Evolutionary conservation across 2,329 filamentous ascomycete genomes (phyloP), one percentile per base, ranked within the genome.

Genomic region (Exophiala spinifera): DNA sequence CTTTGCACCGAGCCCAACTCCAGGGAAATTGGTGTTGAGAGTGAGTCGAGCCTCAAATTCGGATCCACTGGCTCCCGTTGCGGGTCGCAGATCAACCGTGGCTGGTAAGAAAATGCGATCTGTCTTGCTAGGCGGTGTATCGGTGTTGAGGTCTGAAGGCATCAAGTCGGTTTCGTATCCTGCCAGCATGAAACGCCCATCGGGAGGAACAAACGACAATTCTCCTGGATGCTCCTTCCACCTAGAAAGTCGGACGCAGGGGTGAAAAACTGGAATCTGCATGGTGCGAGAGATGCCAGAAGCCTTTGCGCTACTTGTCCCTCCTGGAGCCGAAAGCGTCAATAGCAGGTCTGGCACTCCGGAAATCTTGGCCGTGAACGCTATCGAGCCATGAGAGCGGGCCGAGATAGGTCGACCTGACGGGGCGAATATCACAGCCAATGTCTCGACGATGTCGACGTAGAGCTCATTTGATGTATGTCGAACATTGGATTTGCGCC

Each of bases 391-490:
- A 64, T 94, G 88, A 13, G 90, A 88, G 61, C 95, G 86, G 2
- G 94, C 92, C 6, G 89, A 85, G 19, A 99, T 79, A 1, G 92
- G 87, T 13, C 91, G 81, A 3, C 94, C 94, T 0, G 91, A 96
- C 0, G 94, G 94, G 0, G 94, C 91, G 39, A 97, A 80, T 0
- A 88, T 96, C 37, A 96, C 89, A 1, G 85, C 83, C 0, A 99
- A 77, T 1, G 89, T 90, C 74, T 99, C 94, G 57, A 99, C 84
- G 11, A 99, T 84, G 69, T 99, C 94, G 53, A 96, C 92, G 69
- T 97, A 97, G 63, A 99, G 79, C 71, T 99, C 94, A 72, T 97
- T 99, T 51, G 89, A 95, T 3, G 92, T 97, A 70, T 99, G 94
- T 14, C 91, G 82, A 49, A 99, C 94, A 66, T 96, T 96, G 36